Base-by-base conservation (phyloP, 208 protist species). In the Acanthamoeba castellanii region DNA sequence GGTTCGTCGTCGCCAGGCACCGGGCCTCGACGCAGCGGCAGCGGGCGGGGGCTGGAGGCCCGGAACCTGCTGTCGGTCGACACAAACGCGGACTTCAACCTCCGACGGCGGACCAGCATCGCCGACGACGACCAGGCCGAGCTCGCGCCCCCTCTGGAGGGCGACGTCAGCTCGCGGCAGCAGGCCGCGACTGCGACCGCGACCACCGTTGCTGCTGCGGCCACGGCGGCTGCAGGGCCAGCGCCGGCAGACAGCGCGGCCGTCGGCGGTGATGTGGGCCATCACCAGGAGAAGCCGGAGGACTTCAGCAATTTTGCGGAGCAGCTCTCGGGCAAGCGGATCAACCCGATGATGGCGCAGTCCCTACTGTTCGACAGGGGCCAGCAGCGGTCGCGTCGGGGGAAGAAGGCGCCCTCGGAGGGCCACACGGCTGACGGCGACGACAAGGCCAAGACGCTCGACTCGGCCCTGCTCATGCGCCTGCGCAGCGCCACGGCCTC, bases 361-460 rank as follows among this genome's bases (percentile, higher is more conserved):
- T 32, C 66, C 7, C 42, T 47, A 0, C 66, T 72, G n/a, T 37
- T 72, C 66, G 13, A 37, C 66, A 4, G 30, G 30, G 66, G 66
- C 66, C 66, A 68, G 42, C 42, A 47, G 27, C 61, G 66, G 13
- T 72, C 66, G 25, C 66, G 66, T 8, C 66, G 66, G 6, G 30
- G 25, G n/a, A 32, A 37, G 66, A 30, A 22, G 59, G 59, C 22
- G 59, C 27, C 66, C 20, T 16, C 57, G 4, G 57, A 16, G 16
- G 30, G 32, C n/a, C n/a, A n/a, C 37, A 37, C 37, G 37, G 20
- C 55, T 30, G 25, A 14, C 66, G 66, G 16, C 25, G 66, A 22
- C 66, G 66, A 72, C 13, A 82, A 82, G 74, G 30, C 74, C 22
- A 82, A 82, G 22, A 82, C 74, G 32, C 42, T 82, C 42, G 74